Evolutionary conservation across 768 basidiomycete genomes (phyloP).

Genomic region (Xerocomus spinulosus): DNA sequence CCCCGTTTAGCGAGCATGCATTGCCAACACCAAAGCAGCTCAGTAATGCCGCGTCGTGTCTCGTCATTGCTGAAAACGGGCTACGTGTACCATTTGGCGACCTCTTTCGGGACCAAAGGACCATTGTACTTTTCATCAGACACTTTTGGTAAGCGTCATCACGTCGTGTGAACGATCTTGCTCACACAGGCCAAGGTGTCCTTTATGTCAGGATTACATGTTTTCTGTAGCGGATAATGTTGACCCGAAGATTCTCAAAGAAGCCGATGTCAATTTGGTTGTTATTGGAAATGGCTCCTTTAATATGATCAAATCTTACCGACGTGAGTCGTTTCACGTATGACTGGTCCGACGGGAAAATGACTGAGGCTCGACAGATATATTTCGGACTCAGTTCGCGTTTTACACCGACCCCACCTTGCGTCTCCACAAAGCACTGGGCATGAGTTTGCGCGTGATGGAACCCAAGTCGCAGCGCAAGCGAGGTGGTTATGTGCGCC

Average conservation of each 20-base stretch:
- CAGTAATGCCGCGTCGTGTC: constrained; percentile 53
- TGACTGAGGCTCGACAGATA: constrained; percentile 36
- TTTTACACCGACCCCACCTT: constrained; percentile 79
- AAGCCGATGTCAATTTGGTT: constrained; percentile 54
- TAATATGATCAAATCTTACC: constrained; percentile 72
- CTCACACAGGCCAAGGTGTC: constrained; percentile 48
- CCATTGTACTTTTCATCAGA: constrained; percentile 79
- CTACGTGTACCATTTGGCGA: constrained; percentile 62
- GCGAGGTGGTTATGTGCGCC: constrained; percentile 60
- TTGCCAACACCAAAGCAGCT: constrained; percentile 56
- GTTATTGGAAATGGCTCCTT: constrained; percentile 78
- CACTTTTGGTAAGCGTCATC: constrained; percentile 62
- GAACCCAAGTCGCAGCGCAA: constrained; percentile 40
- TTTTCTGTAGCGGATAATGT: constrained; percentile 53
- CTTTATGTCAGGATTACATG: constrained; percentile 86
- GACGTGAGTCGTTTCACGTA: constrained; percentile 38
- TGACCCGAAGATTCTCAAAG: constrained; percentile 42
- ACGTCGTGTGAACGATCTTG: constrained; percentile 1
- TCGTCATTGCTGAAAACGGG: constrained; percentile 67
- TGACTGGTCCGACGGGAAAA: background rate
- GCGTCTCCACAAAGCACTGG: constrained; percentile 64
- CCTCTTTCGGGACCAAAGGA: constrained; percentile 52
- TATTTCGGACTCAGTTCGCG: constrained; percentile 66
- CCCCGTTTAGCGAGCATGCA: constrained; percentile 40
- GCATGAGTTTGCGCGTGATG: constrained; percentile 57